Base-by-base conservation (phyloP, 768 basidiomycete species). In the Russula foetens region DNA sequence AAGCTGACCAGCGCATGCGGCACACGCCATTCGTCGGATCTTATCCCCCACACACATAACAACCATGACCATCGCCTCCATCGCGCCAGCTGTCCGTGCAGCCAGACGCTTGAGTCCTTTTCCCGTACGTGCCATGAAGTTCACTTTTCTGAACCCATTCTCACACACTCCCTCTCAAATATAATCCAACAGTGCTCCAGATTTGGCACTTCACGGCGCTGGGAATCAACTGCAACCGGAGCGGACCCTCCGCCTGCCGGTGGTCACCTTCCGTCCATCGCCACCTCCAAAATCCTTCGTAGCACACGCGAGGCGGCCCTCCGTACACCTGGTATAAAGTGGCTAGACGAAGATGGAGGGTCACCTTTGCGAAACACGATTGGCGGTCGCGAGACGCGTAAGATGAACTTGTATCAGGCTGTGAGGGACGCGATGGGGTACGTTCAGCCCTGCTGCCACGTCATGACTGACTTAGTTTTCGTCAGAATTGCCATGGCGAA, bases 341-440 rank as follows among this genome's bases (percentile, higher is more conserved):
- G 89, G 87, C 70, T 75, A 12, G 87, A 90, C 59, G 84, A 84
- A 38, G 82, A 81, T 53, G 70, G 72, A 21, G 72, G 74, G 19
- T 74, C 71, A 7, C 71, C 79, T 14, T 64, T 77, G 50, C 74
- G 71, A 45, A 74, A 74, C 38, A 77, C 83, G 41, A 74, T 86
- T 15, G 89, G 83, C 21, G 90, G 90, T 17, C 81, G 90, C 53
- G 89, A 92, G 73, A 95, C 92, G 23, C 83, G 92, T 66, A 93
- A 94, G 76, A 96, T 96, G 92, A 98, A 98, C 70, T 76, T 87
- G 66, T 97, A 93, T 72, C 94, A 97, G 70, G 90, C 95, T 1
- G 82, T 98, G 15, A 80, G 95, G 49, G 92, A 96, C 70, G 92
- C 92, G 2, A 82, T 97, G 77, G 87, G 86, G 90, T 88, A 67